Base-by-base conservation (phyloP, 768 basidiomycete species). In the Lentinula sp. region DNA sequence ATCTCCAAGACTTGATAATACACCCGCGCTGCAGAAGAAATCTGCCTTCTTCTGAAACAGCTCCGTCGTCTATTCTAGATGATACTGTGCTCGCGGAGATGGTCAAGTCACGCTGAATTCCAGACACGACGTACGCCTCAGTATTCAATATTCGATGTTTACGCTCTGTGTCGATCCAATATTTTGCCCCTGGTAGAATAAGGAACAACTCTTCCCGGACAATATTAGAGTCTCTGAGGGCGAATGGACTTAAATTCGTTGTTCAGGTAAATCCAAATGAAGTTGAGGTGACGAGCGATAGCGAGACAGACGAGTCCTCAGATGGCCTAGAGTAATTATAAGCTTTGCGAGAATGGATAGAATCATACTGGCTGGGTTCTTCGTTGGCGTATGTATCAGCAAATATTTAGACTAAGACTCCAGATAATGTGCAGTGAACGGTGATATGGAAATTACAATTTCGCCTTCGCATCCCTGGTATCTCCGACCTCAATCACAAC, bases 401-500 rank as follows among this genome's bases (percentile, higher is more conserved):
- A 28, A 28, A 28, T 28, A 28, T 28, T 28, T 28, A 28, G 28
- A 28, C 28, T 28, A 28, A 28, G 28, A 28, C 28, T 28, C 28
- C 28, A 28, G 28, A 28, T 23, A 28, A 28, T 28, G 3, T 28
- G 3, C 28, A 3, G 28, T 28, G 28, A 28, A 39, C 37, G 7
- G 37, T 39, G 13, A 39, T 39, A 39, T 39, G 37, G 7, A 46
- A 4, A 46, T 9, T 61, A 66, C 43, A 66, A 45, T 36, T 61
- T 60, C 28, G 50, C 51, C 42, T 45, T 67, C 66, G 67, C 63
- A 64, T 45, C 35, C 16, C 9, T 63, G 49, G 7, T 13, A 39
- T 60, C 66, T 13, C 66, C 67, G 53, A 90, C 68, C 62, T 73
- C 80, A 58, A 89, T 72, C 39, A 91, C 84, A 33, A 93, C 82